Base-by-base conservation (phyloP, 352 stramenopile species). In the Globisporangium emineosum region DNA sequence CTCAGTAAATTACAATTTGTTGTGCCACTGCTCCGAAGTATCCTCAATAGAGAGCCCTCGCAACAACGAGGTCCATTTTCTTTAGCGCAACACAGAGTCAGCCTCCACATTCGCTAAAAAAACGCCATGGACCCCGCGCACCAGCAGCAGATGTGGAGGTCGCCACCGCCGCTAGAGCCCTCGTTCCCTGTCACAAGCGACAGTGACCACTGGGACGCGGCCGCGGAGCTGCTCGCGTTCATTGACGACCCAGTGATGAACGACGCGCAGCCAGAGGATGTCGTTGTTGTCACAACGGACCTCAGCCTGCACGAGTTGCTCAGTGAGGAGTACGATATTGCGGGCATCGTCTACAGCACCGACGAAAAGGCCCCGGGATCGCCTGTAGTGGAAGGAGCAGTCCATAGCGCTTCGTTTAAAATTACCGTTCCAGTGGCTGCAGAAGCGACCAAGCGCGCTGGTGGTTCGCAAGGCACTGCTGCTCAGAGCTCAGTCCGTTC, bases 141-240 rank as follows among this genome's bases (percentile, higher is more conserved):
- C 45, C 45, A 52, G n/a, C 1, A 27, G 30, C 23, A 37, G 2
- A 15, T 23, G 19, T 50, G 55, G 55, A 37, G 30, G 54, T 30
- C 37, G 21, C n/a, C n/a, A n/a, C 27, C 15, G 12, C 33, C 2
- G 10, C 33, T 17, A 40, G 10, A 40, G 9, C 37, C 7, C 55
- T n/a, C n/a, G n/a, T n/a, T 13, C 2, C n/a, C n/a, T n/a, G n/a
- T n/a, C 35, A 7, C 29, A 6, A 30, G 21, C 1, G 40, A 45
- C 42, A 47, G 21, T 25, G 59, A 59, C n/a, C 21, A 53, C 23
- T 65, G 59, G 59, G 37, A 35, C 59, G 51, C 35, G 12, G 60
- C 50, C 3, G 37, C 40, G 17, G 50, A 29, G 35, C 50, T 65
- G 17, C 60, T 65, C 35, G 37, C 60, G 15, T 51, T 23, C 35